Base-by-base conservation (phyloP, 257 asterid genomes). In the Galeopsis tetrahit region DNA sequence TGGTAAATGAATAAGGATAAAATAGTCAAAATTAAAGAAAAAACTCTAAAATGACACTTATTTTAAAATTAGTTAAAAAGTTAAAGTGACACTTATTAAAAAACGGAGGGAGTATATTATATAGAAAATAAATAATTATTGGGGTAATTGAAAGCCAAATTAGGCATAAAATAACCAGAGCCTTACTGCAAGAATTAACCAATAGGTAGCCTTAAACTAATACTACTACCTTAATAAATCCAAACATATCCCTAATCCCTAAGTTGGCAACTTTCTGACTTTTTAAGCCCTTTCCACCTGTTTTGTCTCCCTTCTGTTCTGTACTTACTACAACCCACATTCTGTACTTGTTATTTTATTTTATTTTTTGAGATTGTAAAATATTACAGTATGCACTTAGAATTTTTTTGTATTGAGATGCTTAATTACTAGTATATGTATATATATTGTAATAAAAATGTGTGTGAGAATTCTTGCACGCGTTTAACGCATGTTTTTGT, bases 401-500 rank as follows among this genome's bases (percentile, higher is more conserved):
- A 61, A 51, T 70, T 62, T 7, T 69, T 21, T 57, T 21, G 46
- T 55, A 53, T 63, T 71, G 70, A 71, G 51, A 71, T 66, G 65
- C 32, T 39, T 44, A 35, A 49, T 49, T 49, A 11, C 3, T 48
- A 2, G 10, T 10, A 38, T 17, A 28, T 2, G 10, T 31, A 58
- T 52, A 8, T 3, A 14, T n/a, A 49, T 33, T 38, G 9, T 6
- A 42, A 31, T 13, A 43, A 57, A 57, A 40, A 13, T 58, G 40
- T 38, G 38, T 64, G 46, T 49, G 53, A 13, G 67, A 55, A 78
- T 72, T 71, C 68, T 61, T 78, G 82, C 82, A 78, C 75, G 82
- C 75, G 70, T 73, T 68, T 15, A 73, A 44, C 53, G 82, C 82
- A 73, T 73, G 78, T 71, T 65, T 77, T 57, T 42, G 76, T 70